phyloP scores from a whole-genome alignment of 148 eudicot genomes.

The Talinum fruticosum region DNA sequence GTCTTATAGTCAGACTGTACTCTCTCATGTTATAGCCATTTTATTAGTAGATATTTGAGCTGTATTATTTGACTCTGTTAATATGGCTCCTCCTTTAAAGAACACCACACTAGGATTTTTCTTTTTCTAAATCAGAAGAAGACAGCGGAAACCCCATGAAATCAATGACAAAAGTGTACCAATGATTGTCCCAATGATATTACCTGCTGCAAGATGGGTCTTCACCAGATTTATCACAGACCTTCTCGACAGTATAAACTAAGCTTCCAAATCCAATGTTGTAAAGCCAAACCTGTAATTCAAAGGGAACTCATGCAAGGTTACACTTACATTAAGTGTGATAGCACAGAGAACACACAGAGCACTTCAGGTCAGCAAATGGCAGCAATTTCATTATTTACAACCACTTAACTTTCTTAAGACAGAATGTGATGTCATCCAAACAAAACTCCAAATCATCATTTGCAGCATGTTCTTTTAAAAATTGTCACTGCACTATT shows the following conservation, averaged over 20 bases:
- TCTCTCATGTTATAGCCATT: too few species aligned
- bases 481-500: too few species aligned
- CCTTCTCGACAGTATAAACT: slow-evolving; percentile 58
- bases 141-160: neutral
- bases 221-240: slow-evolving; percentile 90
- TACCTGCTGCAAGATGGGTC: slow-evolving; percentile 95
- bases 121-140: neutral
- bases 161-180: neutral
- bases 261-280: slow-evolving; percentile 59
- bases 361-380: too few species aligned
- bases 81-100: neutral
- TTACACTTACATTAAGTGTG: slow-evolving; percentile 4
- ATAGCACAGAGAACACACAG: too few species aligned
- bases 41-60: too few species aligned
- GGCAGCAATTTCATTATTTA: too few species aligned
- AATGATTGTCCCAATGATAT: neutral
- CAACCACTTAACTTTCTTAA: too few species aligned
- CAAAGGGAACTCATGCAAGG: slow-evolving; percentile 10
- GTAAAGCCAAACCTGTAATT: slow-evolving; percentile 79
- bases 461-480: too few species aligned
- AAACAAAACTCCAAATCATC: too few species aligned
- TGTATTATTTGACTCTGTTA: neutral
- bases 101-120: neutral
- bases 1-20: too few species aligned
- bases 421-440: too few species aligned